These are phyloP conservation scores for Phyllosticta citrichinensis DNA, from an alignment of 2,329 filamentous ascomycete genomes.

Conservation along the genomic window DNA sequence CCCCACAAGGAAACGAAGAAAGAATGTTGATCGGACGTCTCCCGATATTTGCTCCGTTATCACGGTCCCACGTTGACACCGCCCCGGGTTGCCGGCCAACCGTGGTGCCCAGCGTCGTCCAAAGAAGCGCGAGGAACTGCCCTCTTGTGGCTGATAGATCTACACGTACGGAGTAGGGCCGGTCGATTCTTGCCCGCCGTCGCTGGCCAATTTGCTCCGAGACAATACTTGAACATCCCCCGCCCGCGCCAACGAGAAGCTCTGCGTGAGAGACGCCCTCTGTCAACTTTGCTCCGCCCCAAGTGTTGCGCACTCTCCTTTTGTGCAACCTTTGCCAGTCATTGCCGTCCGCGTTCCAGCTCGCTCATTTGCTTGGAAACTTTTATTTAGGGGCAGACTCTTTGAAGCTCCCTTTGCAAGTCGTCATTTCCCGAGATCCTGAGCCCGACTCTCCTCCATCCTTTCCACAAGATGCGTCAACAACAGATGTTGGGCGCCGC, in stretches of 20 bases:
- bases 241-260: not conserved
- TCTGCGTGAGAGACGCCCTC: not conserved
- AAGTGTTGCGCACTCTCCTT: not conserved
- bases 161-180: not conserved
- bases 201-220: not conserved
- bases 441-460: conserved; percentile 4
- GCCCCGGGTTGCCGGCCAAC: not conserved
- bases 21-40: not conserved
- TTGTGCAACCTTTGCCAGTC: not conserved
- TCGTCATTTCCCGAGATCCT: not conserved
- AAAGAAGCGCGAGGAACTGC: not conserved
- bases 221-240: not conserved
- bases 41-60: not conserved
- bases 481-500: conserved; percentile 1
- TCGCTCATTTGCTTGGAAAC: not conserved
- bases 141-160: not conserved
- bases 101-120: not conserved
- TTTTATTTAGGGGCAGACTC: not conserved
- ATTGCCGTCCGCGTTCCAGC: not conserved
- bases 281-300: not conserved
- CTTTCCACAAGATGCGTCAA: conserved; percentile 3
- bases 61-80: not conserved
- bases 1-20: not conserved
- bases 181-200: not conserved
- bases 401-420: not conserved